Evolutionary conservation across 768 basidiomycete species (phyloP).

Genomic region (Filobasidium floriforme): DNA sequence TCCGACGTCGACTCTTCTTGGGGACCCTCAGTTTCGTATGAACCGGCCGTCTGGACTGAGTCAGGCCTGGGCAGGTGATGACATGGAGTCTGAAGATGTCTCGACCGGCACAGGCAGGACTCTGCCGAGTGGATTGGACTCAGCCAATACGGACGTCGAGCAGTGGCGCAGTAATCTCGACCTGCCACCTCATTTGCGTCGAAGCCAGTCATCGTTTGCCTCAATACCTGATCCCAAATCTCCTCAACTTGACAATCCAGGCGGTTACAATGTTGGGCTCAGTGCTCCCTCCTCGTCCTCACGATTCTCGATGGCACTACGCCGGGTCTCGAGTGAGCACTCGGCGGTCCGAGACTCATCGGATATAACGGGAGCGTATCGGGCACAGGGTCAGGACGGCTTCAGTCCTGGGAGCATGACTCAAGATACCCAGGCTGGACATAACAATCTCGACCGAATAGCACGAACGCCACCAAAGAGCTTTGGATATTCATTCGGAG

Average conservation of each 20-base stretch:
- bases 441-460: background rate
- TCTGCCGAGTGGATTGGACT: background rate
- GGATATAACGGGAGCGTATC: background rate
- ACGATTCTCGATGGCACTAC: conserved; percentile 1
- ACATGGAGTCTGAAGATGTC: background rate
- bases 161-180: background rate
- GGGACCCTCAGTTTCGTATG: conserved; percentile 4
- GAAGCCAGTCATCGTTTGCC: conserved; percentile 3
- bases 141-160: background rate
- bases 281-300: background rate
- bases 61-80: background rate
- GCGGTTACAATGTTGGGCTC: background rate
- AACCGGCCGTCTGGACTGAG: conserved; percentile 1
- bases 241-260: background rate
- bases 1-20: background rate
- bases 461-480: background rate
- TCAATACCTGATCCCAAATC: conserved; percentile 6
- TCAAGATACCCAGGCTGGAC: background rate
- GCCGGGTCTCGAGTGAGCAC: conserved; percentile 6
- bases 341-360: background rate
- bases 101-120: background rate
- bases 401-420: background rate
- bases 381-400: background rate
- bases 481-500: background rate
- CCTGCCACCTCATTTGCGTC: background rate